phyloP scores from a whole-genome alignment of 352 stramenopile genomes.

The Phytopythium sindhum region DNA sequence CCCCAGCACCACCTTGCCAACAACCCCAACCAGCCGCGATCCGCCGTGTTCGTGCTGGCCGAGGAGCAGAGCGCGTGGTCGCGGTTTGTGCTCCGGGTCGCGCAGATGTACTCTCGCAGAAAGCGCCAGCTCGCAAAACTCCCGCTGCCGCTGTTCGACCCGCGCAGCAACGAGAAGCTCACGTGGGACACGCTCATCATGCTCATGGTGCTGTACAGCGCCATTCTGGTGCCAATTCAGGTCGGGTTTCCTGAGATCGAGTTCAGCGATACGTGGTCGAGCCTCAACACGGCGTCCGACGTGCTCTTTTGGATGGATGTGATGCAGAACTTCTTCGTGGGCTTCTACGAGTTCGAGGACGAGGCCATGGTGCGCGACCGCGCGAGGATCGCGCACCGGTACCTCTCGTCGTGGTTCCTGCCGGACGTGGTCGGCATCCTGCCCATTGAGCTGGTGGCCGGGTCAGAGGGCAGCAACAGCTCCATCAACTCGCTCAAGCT shows the following conservation, averaged over 20 bases:
- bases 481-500: slow-evolving; percentile 68
- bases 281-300: slow-evolving; percentile 31
- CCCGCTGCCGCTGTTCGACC: slow-evolving; percentile 41
- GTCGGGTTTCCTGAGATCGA: slow-evolving; percentile 67
- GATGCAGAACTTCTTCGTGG: slow-evolving; percentile 69
- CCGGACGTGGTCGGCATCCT: slow-evolving; percentile 45
- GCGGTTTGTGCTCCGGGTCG: slow-evolving; percentile 31
- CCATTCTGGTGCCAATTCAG: slow-evolving; percentile 64
- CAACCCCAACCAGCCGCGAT: slow-evolving; percentile 15
- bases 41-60: slow-evolving; percentile 27
- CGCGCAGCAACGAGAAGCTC: slow-evolving; percentile 51
- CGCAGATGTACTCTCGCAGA: slow-evolving; percentile 22
- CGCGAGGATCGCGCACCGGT: slow-evolving; percentile 40
- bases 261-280: slow-evolving; percentile 20
- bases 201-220: slow-evolving; percentile 69
- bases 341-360: slow-evolving; percentile 62
- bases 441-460: slow-evolving; percentile 50
- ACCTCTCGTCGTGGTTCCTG: slow-evolving; percentile 61
- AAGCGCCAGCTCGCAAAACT: background rate
- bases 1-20: slow-evolving; percentile 1
- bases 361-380: slow-evolving; percentile 51
- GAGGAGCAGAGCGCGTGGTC: slow-evolving; percentile 21
- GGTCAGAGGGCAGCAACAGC: slow-evolving; percentile 16
- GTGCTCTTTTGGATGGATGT: slow-evolving; percentile 65
- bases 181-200: slow-evolving; percentile 72